A percentile compares a stretch with the other conserved stretches of the same genome.
Conservation (phyloP, 2,329 filamentous ascomycete species). For the Fusarium tanahbumbuense region DNA sequence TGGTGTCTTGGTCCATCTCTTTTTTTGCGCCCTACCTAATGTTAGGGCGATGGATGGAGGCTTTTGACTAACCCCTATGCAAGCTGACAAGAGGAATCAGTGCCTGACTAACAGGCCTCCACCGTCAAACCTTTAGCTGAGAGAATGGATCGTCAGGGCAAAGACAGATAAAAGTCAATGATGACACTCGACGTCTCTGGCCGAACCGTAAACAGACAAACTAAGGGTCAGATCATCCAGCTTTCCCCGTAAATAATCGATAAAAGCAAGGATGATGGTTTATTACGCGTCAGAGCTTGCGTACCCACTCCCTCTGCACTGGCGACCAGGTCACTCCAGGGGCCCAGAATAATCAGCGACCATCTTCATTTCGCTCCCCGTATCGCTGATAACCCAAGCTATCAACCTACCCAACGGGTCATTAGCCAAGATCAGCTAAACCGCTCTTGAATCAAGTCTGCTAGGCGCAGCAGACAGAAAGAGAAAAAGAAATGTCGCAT, state of each 20-base stretch:
- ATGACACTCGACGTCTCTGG: background rate
- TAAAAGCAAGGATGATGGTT: background rate
- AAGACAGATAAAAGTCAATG: background rate
- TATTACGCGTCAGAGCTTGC: slow-evolving; percentile 23
- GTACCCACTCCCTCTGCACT: slow-evolving; percentile 5
- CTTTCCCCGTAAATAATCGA: slow-evolving; percentile 12
- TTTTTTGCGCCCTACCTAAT: background rate
- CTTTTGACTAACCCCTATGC: background rate
- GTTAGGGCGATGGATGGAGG: background rate
- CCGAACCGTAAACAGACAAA: background rate
- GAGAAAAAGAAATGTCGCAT: background rate
- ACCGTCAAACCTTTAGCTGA: background rate
- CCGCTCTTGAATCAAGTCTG: slow-evolving; percentile 3
- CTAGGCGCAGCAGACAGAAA: slow-evolving; percentile 10
- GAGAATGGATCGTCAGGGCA: slow-evolving; percentile 10
- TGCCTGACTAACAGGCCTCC: slow-evolving; percentile 14
- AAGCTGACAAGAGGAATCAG: slow-evolving; percentile 10
- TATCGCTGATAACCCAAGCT: slow-evolving; percentile 14
- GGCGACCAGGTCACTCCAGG: background rate
- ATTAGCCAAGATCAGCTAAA: slow-evolving; percentile 6
- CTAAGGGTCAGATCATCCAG: background rate
- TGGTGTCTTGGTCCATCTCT: background rate
- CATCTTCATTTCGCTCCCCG: slow-evolving; percentile 31
- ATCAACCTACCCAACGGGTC: background rate
- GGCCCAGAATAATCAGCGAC: slow-evolving; percentile 23